Base-by-base conservation (phyloP, 805 yeast genomes). In the Cyberlindnera xishuangbannaensis region DNA sequence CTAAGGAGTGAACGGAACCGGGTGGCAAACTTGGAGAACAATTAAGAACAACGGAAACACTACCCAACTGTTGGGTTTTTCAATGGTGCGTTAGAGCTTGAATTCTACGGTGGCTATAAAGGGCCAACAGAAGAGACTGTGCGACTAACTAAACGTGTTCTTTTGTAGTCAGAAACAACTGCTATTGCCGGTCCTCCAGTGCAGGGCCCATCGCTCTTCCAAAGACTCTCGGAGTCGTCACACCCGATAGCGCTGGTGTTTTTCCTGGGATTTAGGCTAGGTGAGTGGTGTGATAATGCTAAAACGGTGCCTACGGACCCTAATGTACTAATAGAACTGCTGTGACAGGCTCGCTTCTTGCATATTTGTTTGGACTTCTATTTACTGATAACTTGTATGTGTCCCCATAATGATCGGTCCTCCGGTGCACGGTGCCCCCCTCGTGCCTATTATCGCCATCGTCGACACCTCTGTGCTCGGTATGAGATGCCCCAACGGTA, bases 191-290 rank as follows among this genome's bases (percentile, higher is more conserved):
- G 40, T 11, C 40, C 40, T 9, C 31, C 40, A 2, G 34, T 33
- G 18, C 32, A 28, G 25, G 36, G 28, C 7, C 40, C 34, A 2
- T 15, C 40, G 16, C 20, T 36, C 22, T 28, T 36, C 20, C 35
- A 66, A 36, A 55, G 69, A 34, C 59, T 83, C 10, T 65, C 69
- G 22, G 80, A 81, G 50, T 82, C 92, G 5, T 78, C 92, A 18
- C 95, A 84, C 51, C 95, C 95, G 2, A 60, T 82, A n/a, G 94
- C 94, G 2, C 59, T 83, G 7, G 39, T 80, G 5, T 76, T 72
- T 53, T 85, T 67, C 56, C 58, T 85, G 9, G 67, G 66, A 18
- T 71, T 84, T 53, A 63, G 92, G 34, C 36, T 78, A 5, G 69
- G 76, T 58, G 36, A 6, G 56, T 30, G 11, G n/a, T n/a, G n/a